Evolutionary conservation across 371 early-diverging fungal species (phyloP), one percentile per base, ranked within the genome.

Genomic region (Capillidium heterosporum): DNA sequence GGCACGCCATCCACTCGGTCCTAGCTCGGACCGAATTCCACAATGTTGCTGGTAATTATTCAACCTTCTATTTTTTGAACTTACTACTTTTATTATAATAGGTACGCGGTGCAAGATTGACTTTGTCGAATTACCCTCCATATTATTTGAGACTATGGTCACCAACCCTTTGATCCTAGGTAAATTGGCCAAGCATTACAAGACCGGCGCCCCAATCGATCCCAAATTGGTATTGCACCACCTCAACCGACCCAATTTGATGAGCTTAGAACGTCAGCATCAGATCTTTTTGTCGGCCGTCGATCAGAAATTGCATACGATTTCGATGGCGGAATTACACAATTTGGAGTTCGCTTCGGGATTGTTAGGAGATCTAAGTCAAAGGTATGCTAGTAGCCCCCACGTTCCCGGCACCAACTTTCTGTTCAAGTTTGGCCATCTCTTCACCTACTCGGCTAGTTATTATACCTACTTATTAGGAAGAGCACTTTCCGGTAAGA

Each of bases 1-100:
- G 98, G 1, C 98, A 97, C 61, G 98, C 95, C 1, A 86, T 95
- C 83, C 96, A 96, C 65, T 91, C 93, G 11, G 91, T 94, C 87
- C 73, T 95, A 1, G 93, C 90, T 15, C 79, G 84, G 24, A 93
- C 94, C 11, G 86, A 87, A 48, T 95, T 81, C 63, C 98, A 97
- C 63, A 92, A 94, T 62, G 88, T 95, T 1, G 77, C 91, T 1
- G 93, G 87, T 58, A 61, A 55, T 7, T 46, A 1, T 19, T 46
- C n/a, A 11, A 41, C 39, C 10, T 40, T 32, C 21, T 24, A 27
- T 43, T 19, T 15, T 58, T 49, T 24, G 17, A 1, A 49, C 46
- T 46, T 57, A 40, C 8, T 57, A 17, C n/a, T 19, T 31, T 50
- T 26, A 21, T 52, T 61, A 13, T 35, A 29, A 19, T 40, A 48